These are phyloP conservation scores for Bipolaris cookei DNA, from an alignment of 2,329 filamentous ascomycete species.

Conservation along the genomic window DNA sequence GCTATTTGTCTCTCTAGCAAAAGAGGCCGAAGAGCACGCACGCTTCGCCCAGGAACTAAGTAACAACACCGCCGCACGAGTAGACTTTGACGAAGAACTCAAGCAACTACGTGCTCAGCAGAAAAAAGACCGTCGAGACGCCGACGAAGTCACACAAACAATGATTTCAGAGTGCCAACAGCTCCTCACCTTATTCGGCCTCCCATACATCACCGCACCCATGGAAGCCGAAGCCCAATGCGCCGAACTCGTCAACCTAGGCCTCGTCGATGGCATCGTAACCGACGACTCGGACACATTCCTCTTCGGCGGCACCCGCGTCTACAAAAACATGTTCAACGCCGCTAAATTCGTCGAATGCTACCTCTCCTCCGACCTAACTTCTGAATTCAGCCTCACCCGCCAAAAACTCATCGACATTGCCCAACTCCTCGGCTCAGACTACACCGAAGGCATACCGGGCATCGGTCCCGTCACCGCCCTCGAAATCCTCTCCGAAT, in stretches of 20 bases:
- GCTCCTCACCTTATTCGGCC: slow-evolving; percentile 84
- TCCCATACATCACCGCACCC: slow-evolving; percentile 95
- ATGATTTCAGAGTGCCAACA: slow-evolving; percentile 97
- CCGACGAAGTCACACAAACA: slow-evolving; percentile 93
- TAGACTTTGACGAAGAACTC: slow-evolving; percentile 86
- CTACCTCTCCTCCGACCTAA: slow-evolving; percentile 82
- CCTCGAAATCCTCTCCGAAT: slow-evolving; percentile 91
- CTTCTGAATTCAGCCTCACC: slow-evolving; percentile 86
- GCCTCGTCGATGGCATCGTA: slow-evolving; percentile 94
- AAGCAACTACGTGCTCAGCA: slow-evolving; percentile 89
- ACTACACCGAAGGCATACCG: slow-evolving; percentile 91
- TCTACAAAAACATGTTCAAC: slow-evolving; percentile 99
- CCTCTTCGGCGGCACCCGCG: slow-evolving; percentile 90
- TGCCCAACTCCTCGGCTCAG: slow-evolving; percentile 88
- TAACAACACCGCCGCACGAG: slow-evolving; percentile 69
- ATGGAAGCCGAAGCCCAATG: slow-evolving; percentile 99
- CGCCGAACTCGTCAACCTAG: slow-evolving; percentile 83
- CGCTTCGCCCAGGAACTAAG: slow-evolving; percentile 90
- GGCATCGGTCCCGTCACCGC: slow-evolving; percentile 94
- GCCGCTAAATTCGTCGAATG: slow-evolving; percentile 97
- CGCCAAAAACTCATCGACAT: slow-evolving; percentile 87
- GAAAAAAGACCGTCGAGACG: slow-evolving; percentile 93
- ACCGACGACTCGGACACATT: slow-evolving; percentile 98
- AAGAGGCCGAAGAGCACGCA: slow-evolving; percentile 91
- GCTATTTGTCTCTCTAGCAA: slow-evolving; percentile 81